Base-by-base conservation (phyloP, 2,329 filamentous ascomycete genomes). In the Fusarium virguliforme region DNA sequence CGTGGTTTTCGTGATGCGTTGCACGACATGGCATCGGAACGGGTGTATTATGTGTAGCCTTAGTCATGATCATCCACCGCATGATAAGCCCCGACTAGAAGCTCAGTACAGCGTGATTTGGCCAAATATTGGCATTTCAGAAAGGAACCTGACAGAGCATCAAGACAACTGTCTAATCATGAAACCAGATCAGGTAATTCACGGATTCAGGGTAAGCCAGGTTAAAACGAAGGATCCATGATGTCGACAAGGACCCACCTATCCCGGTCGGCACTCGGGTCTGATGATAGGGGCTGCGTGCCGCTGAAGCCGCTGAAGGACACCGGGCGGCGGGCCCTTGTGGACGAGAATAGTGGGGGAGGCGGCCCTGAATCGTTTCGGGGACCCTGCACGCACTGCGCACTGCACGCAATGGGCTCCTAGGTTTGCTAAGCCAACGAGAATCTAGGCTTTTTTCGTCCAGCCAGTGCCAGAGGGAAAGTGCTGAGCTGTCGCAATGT, bases 401-500 rank as follows among this genome's bases (percentile, higher is more conserved):
- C 46, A 50, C 46, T 43, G 35, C 4, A 30, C 46, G 46, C 46
- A 50, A 26, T 43, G 35, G 58, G 32, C 58, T 28, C 18, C 24
- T 18, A 28, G 15, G 56, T 37, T 51, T 48, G 57, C 53, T 61
- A 35, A 69, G 67, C 68, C 68, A 71, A 67, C 67, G 54, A 55
- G 56, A 70, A 50, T 40, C 51, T 50, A 37, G 51, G 18, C 56
- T 41, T 55, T 54, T 51, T 61, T 61, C 35, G 59, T 61, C 18
- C 18, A 55, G 35, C 13, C 58, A 28, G 48, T 18, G 15, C 24
- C 38, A 18, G 9, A 55, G 43, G 34, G 57, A 59, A 70, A 59
- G 46, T 71, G 57, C 37, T 71, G 41, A 71, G 69, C 58, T 72
- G 74, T 75, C 67, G 69, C 71, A 73, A 75, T 73, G 60, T 68